Percentiles rank a stretch among this genome's conserved stretches.
Conservation (phyloP, 345 rosid genomes). For the Cardamine chenopodiifolia region DNA sequence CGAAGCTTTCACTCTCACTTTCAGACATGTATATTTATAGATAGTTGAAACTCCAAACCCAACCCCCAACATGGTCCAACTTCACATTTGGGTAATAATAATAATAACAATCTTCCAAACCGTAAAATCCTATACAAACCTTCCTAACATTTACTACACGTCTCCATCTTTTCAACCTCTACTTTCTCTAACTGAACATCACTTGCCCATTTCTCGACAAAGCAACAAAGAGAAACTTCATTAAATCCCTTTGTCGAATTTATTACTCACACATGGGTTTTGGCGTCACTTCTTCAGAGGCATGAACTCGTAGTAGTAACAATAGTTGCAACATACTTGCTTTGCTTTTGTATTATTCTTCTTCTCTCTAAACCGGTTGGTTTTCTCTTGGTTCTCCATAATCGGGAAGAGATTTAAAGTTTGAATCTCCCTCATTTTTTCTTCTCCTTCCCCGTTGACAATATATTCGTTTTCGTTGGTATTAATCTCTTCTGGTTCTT, state of each 20-base stretch:
- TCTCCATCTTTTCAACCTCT: slow-evolving; percentile 25
- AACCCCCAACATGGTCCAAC: slow-evolving; percentile 39
- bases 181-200: slow-evolving; percentile 14
- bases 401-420: slow-evolving; percentile 68
- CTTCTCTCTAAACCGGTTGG: slow-evolving; percentile 24
- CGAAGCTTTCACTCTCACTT: slow-evolving; percentile 33
- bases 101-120: background rate
- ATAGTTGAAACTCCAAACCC: slow-evolving; percentile 21
- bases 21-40: slow-evolving; percentile 13
- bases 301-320: slow-evolving; percentile 63
- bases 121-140: slow-evolving; percentile 8
- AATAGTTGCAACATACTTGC: slow-evolving; percentile 37
- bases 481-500: slow-evolving; percentile 18
- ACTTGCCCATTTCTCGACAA: slow-evolving; percentile 32
- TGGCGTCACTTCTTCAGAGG: slow-evolving; percentile 57
- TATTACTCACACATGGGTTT: slow-evolving; percentile 53
- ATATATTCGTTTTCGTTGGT: slow-evolving; percentile 17
- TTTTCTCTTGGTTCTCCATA: slow-evolving; percentile 34
- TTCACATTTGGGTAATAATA: slow-evolving; percentile 36
- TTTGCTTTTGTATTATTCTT: slow-evolving; percentile 41
- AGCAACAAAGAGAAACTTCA: slow-evolving; percentile 30
- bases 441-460: slow-evolving; percentile 22
- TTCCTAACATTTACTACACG: slow-evolving; percentile 34
- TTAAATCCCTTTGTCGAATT: slow-evolving; percentile 11
- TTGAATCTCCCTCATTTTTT: slow-evolving; percentile 43